Conservation (phyloP, 1,139 yeast genomes). For the Kodamaea arcana region DNA sequence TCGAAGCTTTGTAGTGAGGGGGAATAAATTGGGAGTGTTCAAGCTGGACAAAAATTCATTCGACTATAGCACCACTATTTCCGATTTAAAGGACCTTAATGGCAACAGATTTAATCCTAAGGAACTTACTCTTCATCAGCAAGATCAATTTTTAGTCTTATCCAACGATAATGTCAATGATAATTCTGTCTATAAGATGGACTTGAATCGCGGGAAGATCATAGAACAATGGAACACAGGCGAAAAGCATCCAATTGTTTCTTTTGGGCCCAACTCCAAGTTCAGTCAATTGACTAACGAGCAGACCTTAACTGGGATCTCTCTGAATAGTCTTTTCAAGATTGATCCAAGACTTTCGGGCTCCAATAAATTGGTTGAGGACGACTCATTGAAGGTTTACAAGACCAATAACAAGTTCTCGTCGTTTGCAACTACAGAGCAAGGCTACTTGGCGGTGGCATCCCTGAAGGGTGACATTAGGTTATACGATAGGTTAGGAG, state of each 20-base stretch:
- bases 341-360: slow-evolving; percentile 73
- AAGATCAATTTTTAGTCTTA: slow-evolving; percentile 64
- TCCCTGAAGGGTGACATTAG: slow-evolving; percentile 72
- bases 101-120: slow-evolving; percentile 58
- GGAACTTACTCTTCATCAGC: slow-evolving; percentile 70
- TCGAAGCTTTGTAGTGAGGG: slow-evolving; percentile 75
- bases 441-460: slow-evolving; percentile 74
- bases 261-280: slow-evolving; percentile 66
- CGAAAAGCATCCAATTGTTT: slow-evolving; percentile 40
- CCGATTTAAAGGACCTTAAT: slow-evolving; percentile 48
- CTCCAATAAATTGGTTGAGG: slow-evolving; percentile 46
- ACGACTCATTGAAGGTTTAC: slow-evolving; percentile 33
- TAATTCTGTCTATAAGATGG: slow-evolving; percentile 61
- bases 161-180: slow-evolving; percentile 40
- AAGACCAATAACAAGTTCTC: slow-evolving; percentile 50
- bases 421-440: slow-evolving; percentile 65
- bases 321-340: slow-evolving; percentile 60
- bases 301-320: slow-evolving; percentile 67
- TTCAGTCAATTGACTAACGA: slow-evolving; percentile 72
- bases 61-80: slow-evolving; percentile 64
- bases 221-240: slow-evolving; percentile 77
- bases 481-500: slow-evolving; percentile 66
- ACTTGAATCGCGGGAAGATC: slow-evolving; percentile 70
- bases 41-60: slow-evolving; percentile 52
- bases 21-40: slow-evolving; percentile 77